These are phyloP conservation scores for Camellia granthamiana DNA, from an alignment of 148 eudicot species.

Conservation along the genomic window DNA sequence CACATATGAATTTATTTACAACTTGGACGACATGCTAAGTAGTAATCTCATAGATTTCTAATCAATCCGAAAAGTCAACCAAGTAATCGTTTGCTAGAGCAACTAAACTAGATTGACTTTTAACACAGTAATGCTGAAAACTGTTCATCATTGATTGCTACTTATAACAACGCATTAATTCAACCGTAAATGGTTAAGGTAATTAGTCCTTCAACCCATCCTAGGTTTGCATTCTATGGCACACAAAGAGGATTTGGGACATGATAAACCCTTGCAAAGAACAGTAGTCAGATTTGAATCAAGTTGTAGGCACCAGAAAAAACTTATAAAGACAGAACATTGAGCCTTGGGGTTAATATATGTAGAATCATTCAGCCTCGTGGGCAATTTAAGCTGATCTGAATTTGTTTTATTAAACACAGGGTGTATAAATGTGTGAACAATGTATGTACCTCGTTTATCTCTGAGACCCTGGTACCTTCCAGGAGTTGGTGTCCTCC, in stretches of 20 bases:
- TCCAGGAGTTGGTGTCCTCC: constrained; percentile 83
- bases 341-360: neutral
- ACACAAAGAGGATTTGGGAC: neutral
- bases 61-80: neutral
- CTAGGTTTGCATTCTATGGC: neutral
- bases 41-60: neutral
- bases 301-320: neutral
- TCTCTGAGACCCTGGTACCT: constrained; percentile 57
- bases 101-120: neutral
- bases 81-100: neutral
- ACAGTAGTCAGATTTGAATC: neutral
- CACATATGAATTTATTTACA: neutral
- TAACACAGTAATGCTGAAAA: neutral
- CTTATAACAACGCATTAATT: neutral
- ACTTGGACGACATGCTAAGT: neutral
- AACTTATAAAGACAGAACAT: neutral
- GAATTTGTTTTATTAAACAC: neutral
- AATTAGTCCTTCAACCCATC: constrained; percentile 6
- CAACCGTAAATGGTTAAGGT: neutral
- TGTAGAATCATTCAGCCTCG: neutral
- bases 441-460: constrained; percentile 30
- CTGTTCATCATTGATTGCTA: neutral
- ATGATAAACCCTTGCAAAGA: neutral
- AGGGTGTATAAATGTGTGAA: neutral
- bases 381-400: neutral